phyloP scores from a whole-genome alignment of 257 asterid genomes.

The Solanum ahanhuiri region DNA sequence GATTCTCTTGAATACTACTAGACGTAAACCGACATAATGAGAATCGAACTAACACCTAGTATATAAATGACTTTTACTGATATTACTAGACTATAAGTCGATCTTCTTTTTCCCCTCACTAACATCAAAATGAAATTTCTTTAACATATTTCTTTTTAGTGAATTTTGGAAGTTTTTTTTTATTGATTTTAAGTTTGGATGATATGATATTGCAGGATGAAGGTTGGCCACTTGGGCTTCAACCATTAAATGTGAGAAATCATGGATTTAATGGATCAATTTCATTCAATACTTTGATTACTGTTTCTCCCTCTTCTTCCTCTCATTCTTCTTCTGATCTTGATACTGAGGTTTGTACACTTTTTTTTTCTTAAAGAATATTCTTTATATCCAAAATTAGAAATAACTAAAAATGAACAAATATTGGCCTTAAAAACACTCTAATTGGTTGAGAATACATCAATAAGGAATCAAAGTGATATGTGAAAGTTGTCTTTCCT shows the following conservation, averaged over 20 bases:
- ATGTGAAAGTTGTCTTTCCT: too few relatives aligned
- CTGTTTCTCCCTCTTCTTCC: slow-evolving; percentile 40
- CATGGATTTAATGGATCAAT: slow-evolving; percentile 37
- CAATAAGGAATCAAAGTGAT: too few relatives aligned
- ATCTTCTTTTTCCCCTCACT: not conserved
- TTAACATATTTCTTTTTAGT: not conserved
- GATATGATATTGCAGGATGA: slow-evolving; percentile 37
- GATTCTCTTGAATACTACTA: not conserved
- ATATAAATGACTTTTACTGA: not conserved
- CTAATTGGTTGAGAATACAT: too few relatives aligned
- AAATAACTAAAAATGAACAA: not conserved
- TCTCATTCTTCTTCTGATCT: slow-evolving; percentile 63
- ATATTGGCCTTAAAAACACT: not conserved
- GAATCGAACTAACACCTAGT: not conserved
- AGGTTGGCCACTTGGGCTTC: slow-evolving; percentile 82
- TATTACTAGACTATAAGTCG: not conserved
- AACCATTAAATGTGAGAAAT: slow-evolving; percentile 42
- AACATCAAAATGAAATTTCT: not conserved
- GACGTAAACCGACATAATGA: not conserved
- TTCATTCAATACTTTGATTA: slow-evolving; percentile 50
- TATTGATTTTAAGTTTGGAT: not conserved
- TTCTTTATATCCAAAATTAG: not conserved
- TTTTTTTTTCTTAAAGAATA: not conserved
- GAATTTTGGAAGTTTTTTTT: not conserved
- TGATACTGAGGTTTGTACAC: slow-evolving; percentile 46